phyloP scores from a whole-genome alignment of 441 rosid species.

The Arabidopsis lyrata region DNA sequence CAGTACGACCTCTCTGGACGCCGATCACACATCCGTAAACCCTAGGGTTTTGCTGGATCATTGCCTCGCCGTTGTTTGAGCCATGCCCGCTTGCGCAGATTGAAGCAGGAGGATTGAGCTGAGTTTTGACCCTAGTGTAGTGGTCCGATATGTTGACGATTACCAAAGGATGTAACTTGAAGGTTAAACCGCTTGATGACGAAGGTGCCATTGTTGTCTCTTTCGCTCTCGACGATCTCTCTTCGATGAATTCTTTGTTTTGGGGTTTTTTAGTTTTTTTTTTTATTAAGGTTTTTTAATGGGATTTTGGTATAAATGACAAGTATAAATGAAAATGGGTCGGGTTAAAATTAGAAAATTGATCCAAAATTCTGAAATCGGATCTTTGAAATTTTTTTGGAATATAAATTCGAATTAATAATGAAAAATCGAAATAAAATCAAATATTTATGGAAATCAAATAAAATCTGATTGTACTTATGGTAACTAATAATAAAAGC shows the following conservation, averaged over 20 bases:
- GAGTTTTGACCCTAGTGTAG: slow-evolving; percentile 89
- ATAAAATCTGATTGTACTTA: too few species aligned
- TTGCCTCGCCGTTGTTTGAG: slow-evolving; percentile 49
- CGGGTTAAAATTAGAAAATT: too few species aligned
- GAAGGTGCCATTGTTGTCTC: slow-evolving; percentile 72
- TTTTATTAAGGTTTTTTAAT: too few species aligned
- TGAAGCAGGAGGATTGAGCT: slow-evolving; percentile 62
- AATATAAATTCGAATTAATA: too few species aligned
- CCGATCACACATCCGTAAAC: slow-evolving; percentile 96
- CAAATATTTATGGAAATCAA: too few species aligned
- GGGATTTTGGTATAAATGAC: too few species aligned
- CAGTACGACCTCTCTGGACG: slow-evolving; percentile 91
- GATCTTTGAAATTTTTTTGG: too few species aligned
- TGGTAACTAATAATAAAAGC: too few species aligned
- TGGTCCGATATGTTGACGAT: slow-evolving; percentile 96
- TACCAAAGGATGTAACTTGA: slow-evolving; percentile 94
- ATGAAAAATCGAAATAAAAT: too few species aligned
- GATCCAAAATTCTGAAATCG: too few species aligned
- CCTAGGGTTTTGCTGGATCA: slow-evolving; percentile 52
- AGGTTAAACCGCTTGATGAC: slow-evolving; percentile 93
- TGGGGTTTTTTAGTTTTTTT: too few species aligned
- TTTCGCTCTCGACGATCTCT: not conserved
- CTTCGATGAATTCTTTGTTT: not conserved
- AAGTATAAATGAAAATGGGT: too few species aligned
- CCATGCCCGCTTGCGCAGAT: slow-evolving; percentile 40